Conservation (phyloP, 495 filamentous ascomycete genomes). For the Alectoria sarmentosa region DNA sequence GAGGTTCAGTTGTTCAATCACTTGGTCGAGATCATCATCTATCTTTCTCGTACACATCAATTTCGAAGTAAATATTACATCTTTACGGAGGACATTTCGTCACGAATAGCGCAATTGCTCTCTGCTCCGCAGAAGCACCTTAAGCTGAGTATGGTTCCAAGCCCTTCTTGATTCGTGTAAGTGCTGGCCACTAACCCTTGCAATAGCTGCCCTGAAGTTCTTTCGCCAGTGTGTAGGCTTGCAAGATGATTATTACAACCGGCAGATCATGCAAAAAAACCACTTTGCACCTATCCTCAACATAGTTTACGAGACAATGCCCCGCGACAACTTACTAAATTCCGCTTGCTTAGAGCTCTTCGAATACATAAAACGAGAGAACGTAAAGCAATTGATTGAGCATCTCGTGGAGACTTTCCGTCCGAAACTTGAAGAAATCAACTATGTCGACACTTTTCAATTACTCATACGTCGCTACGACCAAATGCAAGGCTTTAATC, state of each 20-base stretch:
- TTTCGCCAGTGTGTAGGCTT: conserved; percentile 82
- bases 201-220: conserved; percentile 80
- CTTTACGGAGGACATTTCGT: conserved; percentile 67
- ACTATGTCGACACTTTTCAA: conserved; percentile 81
- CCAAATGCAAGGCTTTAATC: conserved; percentile 62
- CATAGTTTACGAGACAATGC: conserved; percentile 84
- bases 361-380: conserved; percentile 80
- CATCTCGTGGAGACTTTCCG: conserved; percentile 88
- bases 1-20: conserved; percentile 85
- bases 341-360: conserved; percentile 97
- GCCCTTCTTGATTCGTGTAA: not conserved
- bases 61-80: conserved; percentile 86
- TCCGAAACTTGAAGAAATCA: conserved; percentile 68
- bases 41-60: conserved; percentile 84
- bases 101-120: conserved; percentile 77
- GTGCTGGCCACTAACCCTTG: conserved; percentile 10
- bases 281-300: conserved; percentile 85
- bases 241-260: conserved; percentile 88
- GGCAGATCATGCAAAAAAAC: conserved; percentile 74
- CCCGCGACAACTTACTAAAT: conserved; percentile 90
- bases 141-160: conserved; percentile 64
- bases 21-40: conserved; percentile 89
- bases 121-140: conserved; percentile 84
- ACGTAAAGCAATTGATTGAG: conserved; percentile 70
- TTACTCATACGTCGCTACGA: conserved; percentile 73